Evolutionary conservation across 192 early-diverging fungal genomes (phyloP).

Genomic region (Umbelopsis isabellina): DNA sequence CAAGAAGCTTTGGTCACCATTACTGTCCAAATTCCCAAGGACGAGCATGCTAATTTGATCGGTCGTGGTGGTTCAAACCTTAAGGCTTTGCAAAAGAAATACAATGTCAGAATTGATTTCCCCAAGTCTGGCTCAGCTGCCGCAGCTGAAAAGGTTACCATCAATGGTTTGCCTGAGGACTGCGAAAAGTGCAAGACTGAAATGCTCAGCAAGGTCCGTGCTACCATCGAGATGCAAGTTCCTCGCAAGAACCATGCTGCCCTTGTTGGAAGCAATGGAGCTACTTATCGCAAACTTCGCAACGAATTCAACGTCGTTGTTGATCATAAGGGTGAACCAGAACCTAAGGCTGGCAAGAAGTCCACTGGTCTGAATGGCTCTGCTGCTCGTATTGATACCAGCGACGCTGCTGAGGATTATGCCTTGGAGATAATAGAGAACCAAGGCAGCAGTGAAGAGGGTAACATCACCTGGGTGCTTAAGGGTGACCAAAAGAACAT

Average conservation of each 20-base stretch:
- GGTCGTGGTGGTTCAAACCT: constrained; percentile 77
- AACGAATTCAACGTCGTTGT: constrained; percentile 65
- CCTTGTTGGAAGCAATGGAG: constrained; percentile 50
- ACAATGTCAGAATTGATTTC: constrained; percentile 70
- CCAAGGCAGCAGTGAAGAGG: constrained; percentile 23
- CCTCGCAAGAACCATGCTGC: constrained; percentile 56
- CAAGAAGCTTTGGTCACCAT: constrained; percentile 63
- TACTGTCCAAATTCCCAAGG: constrained; percentile 66
- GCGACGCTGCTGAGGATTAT: constrained; percentile 30
- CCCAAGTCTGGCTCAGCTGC: constrained; percentile 35
- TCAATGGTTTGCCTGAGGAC: constrained; percentile 60
- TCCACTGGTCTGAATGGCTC: constrained; percentile 21
- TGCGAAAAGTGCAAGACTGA: constrained; percentile 42
- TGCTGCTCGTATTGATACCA: constrained; percentile 47
- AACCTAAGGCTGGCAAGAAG: constrained; percentile 38
- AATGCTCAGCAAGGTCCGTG: constrained; percentile 46
- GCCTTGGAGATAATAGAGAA: constrained; percentile 42
- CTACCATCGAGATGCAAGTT: constrained; percentile 56
- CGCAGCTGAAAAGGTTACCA: constrained; percentile 46
- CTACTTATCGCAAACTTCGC: constrained; percentile 59
- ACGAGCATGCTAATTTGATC: constrained; percentile 80
- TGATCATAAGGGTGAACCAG: constrained; percentile 42
- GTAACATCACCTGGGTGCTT: constrained; percentile 53
- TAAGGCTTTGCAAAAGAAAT: constrained; percentile 67
- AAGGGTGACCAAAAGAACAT: constrained; percentile 57